Evolutionary conservation across 768 basidiomycete species (phyloP), one percentile per base, ranked within the genome.

Genomic region (Psilocybe azurescens): DNA sequence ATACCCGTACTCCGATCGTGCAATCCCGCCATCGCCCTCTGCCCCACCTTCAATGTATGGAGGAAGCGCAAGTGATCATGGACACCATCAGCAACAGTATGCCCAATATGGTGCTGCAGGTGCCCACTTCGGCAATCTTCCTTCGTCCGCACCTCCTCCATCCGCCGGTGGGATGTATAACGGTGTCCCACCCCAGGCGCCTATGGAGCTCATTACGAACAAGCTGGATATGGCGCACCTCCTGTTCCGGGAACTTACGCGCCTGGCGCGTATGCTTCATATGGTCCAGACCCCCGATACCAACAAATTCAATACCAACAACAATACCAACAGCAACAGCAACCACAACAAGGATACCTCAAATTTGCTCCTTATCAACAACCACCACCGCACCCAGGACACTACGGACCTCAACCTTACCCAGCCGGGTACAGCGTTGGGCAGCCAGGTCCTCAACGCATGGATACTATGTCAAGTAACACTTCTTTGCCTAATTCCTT

Each of bases 251-350:
- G 69, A 32, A 64, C 63, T 8, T 65, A 66, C 41, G 70, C 63
- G 4, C 68, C 70, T 16, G 68, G 68, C 16, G 63, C 68, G 4
- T 71, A 71, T 53, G 70, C 68, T 28, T 29, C 65, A 2, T 71
- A 71, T 44, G 67, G 66, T 16, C 53, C 53, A 14, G 54, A 62
- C 46, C 62, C 65, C 62, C 58, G 41, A 47, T 48, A 48, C 47
- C 56, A 58, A 50, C 48, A 58, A 36, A 33, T 33, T 5, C 60
- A 57, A 46, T 57, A 59, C 13, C 28, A 50, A 32, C 57, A 56
- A 20, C 61, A 58, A 29, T 56, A 61, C 14, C 64, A 60, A 16
- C 64, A 63, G 32, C 55, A 59, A 18, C 24, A 24, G 24, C 64
- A 56, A 24, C 64, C 65, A 20, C 55, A 60, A 8, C 61, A 53